phyloP scores from a whole-genome alignment of 2,329 filamentous ascomycete genomes.

The Corniculantispora saksenae region DNA sequence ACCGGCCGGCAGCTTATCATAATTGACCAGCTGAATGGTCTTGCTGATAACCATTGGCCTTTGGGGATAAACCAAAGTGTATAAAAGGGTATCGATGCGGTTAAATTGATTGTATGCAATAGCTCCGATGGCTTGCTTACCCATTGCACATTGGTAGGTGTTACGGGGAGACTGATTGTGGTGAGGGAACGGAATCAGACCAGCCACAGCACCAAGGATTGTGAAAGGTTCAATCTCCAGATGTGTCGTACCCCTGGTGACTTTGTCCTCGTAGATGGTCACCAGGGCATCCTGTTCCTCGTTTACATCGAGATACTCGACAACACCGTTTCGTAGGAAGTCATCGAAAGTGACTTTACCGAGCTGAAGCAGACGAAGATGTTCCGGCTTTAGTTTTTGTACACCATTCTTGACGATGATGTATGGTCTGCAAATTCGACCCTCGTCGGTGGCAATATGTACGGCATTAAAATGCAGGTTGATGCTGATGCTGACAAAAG shows the following conservation, averaged over 20 bases:
- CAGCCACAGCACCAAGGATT: constrained; percentile 90
- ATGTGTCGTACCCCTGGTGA: constrained; percentile 83
- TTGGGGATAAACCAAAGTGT: constrained; percentile 96
- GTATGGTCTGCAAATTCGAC: constrained; percentile 90
- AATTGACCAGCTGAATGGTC: constrained; percentile 94
- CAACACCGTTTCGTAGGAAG: constrained; percentile 83
- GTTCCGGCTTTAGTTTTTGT: constrained; percentile 75
- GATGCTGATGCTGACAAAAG: constrained; percentile 95
- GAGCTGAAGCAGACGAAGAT: constrained; percentile 78
- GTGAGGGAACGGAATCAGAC: constrained; percentile 95
- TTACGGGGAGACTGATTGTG: constrained; percentile 99
- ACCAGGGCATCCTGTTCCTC: constrained; percentile 97
- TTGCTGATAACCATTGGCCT: constrained; percentile 96
- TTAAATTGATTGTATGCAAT: constrained; percentile 99
- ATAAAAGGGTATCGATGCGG: constrained; percentile 92
- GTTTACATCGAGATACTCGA: constrained; percentile 97
- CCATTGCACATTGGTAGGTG: constrained; percentile 99
- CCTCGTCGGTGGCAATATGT: constrained; percentile 95
- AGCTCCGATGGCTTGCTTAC: constrained; percentile 98
- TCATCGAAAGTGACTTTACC: constrained; percentile 91
- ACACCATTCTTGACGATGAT: constrained; percentile 91
- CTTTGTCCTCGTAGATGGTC: constrained; percentile 82
- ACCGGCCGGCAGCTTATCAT: constrained; percentile 94
- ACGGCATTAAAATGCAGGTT: constrained; percentile 91
- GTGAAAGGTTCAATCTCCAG: constrained; percentile 98